A percentile compares a stretch with the other conserved stretches of the same genome.
These are phyloP conservation scores for Agapanthus africanus DNA, from an alignment of 106 monocot species.

Conservation along the genomic window DNA sequence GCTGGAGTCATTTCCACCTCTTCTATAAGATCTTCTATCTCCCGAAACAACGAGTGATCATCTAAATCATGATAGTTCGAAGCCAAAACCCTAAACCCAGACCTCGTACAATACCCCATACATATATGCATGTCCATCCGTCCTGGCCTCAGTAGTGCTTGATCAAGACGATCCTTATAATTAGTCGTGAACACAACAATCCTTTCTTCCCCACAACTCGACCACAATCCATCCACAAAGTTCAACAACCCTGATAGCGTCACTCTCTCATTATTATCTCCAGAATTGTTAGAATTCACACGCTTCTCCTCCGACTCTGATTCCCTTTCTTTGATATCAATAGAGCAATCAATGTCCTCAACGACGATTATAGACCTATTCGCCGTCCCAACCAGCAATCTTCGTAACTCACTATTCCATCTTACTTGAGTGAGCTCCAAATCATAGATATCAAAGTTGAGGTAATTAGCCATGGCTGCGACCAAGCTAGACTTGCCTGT, in stretches of 20 bases:
- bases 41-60: not conserved
- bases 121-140: conserved; percentile 8
- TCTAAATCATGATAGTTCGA: conserved; percentile 10
- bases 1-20: conserved; percentile 11
- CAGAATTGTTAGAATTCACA: not conserved
- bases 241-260: conserved; percentile 2
- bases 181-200: conserved; percentile 16
- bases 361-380: conserved; percentile 20
- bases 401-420: not conserved
- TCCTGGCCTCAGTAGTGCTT: conserved; percentile 1
- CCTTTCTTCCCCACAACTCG: conserved; percentile 5
- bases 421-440: conserved; percentile 15
- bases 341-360: conserved; percentile 26
- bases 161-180: conserved; percentile 11
- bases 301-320: not conserved
- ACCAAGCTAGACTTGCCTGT: conserved; percentile 61
- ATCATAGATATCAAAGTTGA: conserved; percentile 23
- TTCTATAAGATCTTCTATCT: conserved; percentile 2
- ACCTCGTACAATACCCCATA: conserved; percentile 4
- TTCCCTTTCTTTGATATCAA: conserved; percentile 7
- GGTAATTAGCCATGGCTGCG: conserved; percentile 55
- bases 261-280: not conserved
- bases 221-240: conserved; percentile 5
- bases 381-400: conserved; percentile 10
- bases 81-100: conserved; percentile 3